phyloP scores from a whole-genome alignment of 2,329 filamentous ascomycete genomes.

The Verruconis gallopava region DNA sequence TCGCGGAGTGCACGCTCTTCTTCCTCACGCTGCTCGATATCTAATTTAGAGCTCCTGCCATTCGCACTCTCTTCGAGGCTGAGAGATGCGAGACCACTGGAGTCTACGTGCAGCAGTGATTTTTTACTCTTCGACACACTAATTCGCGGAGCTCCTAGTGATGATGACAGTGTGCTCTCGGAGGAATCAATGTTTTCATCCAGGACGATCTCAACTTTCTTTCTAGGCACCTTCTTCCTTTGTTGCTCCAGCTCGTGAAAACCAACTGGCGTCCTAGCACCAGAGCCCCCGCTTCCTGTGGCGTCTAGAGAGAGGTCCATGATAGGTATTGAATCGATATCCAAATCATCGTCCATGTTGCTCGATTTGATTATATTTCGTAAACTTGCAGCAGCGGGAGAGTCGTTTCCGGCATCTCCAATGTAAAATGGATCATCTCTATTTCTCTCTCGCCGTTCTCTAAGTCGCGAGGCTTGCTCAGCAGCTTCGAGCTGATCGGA shows the following conservation, averaged over 20 bases:
- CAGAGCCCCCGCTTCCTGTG: constrained; percentile 11
- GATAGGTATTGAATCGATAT: constrained; percentile 91
- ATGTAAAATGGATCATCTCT: constrained; percentile 97
- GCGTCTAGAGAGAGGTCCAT: constrained; percentile 72
- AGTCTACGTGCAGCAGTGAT: constrained; percentile 70
- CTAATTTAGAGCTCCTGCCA: constrained; percentile 25
- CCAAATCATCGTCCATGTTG: constrained; percentile 66
- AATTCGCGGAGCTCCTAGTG: constrained; percentile 13
- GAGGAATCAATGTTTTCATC: constrained; percentile 31
- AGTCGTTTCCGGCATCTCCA: constrained; percentile 33
- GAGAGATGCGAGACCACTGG: constrained; percentile 62
- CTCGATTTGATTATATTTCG: constrained; percentile 56
- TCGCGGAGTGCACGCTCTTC: constrained; percentile 82
- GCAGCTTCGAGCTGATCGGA: constrained; percentile 29
- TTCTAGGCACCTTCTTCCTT: constrained; percentile 21
- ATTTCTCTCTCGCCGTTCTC: constrained; percentile 69
- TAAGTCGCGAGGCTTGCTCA: constrained; percentile 49
- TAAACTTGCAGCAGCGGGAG: constrained; percentile 44
- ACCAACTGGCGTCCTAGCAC: constrained; percentile 9
- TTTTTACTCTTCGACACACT: constrained; percentile 38
- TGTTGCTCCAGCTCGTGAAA: constrained; percentile 13
- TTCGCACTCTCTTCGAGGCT: constrained; percentile 45
- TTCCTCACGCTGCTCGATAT: constrained; percentile 53
- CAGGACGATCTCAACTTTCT: constrained; percentile 32
- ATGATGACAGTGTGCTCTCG: constrained; percentile 14